Base-by-base conservation (phyloP, 371 early-diverging fungal species). In the Chytridium lagenaria region DNA sequence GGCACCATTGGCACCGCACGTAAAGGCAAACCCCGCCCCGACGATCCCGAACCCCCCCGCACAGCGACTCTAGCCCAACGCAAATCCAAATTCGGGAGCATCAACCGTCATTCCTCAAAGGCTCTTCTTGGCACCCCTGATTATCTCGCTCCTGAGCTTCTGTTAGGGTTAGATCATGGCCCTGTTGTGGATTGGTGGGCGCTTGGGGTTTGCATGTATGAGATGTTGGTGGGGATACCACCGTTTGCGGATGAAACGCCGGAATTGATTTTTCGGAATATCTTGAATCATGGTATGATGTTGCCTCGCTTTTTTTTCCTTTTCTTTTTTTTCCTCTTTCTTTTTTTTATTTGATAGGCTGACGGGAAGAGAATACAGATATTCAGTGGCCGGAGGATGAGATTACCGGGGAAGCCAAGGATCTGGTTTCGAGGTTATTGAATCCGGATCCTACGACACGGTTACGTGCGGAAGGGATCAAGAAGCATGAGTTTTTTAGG, bases 151-250 rank as follows among this genome's bases (percentile, higher is more conserved):
- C 98, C 98, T 0, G 99, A 98, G 76, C 82, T 94, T 52, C 81
- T 95, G 38, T 84, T 92, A 5, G 93, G 93, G 1, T 84, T 92
- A 23, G 91, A 91, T 22, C 93, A 95, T 74, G 92, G 86, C 0
- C 77, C 85, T 0, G 89, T 90, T 0, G 95, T 94, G 23, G 99
- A 99, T 78, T 96, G 95, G 92, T 98, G 98, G 98, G 88, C 95
- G 0, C 77, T 96, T 10, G 98, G 96, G 19, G 90, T 96, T 26
- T 91, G 95, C 64, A 76, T 96, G 44, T 97, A 92, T 77, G 97
- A 98, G 83, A 89, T 95, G 75, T 77, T 95, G 70, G 84, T 86
- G 1, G 95, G 95, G 67, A 89, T 88, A 66, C 94, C 96, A 28
- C 97, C 97, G 0, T 96, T 96, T 75, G 91, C 90, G 71, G 95